These are phyloP conservation scores for Garcia nutans DNA, from an alignment of 345 rosid species.

Conservation along the genomic window DNA sequence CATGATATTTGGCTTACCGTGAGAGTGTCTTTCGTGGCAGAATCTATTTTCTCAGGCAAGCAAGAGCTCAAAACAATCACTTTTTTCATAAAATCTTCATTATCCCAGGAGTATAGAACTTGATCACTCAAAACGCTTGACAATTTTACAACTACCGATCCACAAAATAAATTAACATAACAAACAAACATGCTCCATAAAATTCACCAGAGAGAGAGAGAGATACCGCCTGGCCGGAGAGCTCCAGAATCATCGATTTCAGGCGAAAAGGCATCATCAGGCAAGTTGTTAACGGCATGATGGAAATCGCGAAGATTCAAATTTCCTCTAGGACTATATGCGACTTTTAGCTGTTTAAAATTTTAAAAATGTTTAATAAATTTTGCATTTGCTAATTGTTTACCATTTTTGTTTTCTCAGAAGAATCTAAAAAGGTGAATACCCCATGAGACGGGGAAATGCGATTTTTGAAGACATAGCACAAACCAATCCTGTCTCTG, in stretches of 20 bases:
- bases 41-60: constrained; percentile 48
- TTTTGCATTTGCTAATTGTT: background rate
- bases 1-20: constrained; percentile 44
- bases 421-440: constrained; percentile 7
- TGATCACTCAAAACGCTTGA: constrained; percentile 61
- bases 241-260: constrained; percentile 53
- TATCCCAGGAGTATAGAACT: constrained; percentile 71
- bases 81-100: constrained; percentile 63
- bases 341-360: constrained; percentile 53
- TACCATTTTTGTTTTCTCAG: background rate
- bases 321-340: constrained; percentile 58
- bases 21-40: constrained; percentile 44
- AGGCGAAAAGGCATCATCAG: constrained; percentile 55
- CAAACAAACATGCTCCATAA: background rate
- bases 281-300: constrained; percentile 68
- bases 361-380: background rate
- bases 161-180: background rate
- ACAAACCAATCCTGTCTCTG: constrained; percentile 62
- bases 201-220: background rate
- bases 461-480: constrained; percentile 52
- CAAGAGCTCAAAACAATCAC: constrained; percentile 63
- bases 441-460: constrained; percentile 62
- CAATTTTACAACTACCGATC: constrained; percentile 51
- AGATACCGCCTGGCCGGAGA: constrained; percentile 41
- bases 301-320: constrained; percentile 77